phyloP scores from a whole-genome alignment of 1,284 basidiomycete genomes.

The Puccinia coronata region DNA sequence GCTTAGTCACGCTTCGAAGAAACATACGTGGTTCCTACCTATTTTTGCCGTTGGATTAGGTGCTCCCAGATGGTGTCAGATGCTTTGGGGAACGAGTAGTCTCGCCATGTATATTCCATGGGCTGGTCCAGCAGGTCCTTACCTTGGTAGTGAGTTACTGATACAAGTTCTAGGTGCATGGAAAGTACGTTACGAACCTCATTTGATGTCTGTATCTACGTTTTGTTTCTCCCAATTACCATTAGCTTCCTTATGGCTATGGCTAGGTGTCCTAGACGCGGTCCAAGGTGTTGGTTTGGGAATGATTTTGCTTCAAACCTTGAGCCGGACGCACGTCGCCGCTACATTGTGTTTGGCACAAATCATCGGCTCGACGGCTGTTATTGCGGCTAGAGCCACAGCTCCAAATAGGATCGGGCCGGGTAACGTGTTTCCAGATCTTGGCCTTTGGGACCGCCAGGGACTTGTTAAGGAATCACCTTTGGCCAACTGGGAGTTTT shows the following conservation, averaged over 20 bases:
- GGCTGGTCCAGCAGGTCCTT: conserved; percentile 79
- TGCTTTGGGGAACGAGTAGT: conserved; percentile 84
- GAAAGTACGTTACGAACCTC: not conserved
- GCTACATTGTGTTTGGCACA: conserved; percentile 85
- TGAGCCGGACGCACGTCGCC: conserved; percentile 87
- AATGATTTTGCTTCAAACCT: conserved; percentile 87
- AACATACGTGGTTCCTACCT: conserved; percentile 87
- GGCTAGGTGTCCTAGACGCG: conserved; percentile 88
- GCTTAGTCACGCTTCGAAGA: conserved; percentile 81
- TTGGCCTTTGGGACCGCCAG: conserved; percentile 72
- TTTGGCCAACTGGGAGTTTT: conserved; percentile 69
- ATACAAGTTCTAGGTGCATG: not conserved
- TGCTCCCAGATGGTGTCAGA: conserved; percentile 85
- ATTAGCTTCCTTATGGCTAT: conserved; percentile 83
- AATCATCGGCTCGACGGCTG: conserved; percentile 66
- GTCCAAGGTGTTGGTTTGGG: conserved; percentile 88
- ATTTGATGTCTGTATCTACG: not conserved
- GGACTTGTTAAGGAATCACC: conserved; percentile 51
- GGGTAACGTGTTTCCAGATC: conserved; percentile 84
- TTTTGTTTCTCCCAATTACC: conserved; percentile 57
- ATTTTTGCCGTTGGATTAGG: conserved; percentile 90
- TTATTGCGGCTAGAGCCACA: conserved; percentile 82
- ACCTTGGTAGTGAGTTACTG: conserved; percentile 62
- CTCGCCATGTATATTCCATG: conserved; percentile 84
- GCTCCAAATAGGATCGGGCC: conserved; percentile 80